Conservation (phyloP, 495 filamentous ascomycete genomes). For the Lasiosphaeria ovina region DNA sequence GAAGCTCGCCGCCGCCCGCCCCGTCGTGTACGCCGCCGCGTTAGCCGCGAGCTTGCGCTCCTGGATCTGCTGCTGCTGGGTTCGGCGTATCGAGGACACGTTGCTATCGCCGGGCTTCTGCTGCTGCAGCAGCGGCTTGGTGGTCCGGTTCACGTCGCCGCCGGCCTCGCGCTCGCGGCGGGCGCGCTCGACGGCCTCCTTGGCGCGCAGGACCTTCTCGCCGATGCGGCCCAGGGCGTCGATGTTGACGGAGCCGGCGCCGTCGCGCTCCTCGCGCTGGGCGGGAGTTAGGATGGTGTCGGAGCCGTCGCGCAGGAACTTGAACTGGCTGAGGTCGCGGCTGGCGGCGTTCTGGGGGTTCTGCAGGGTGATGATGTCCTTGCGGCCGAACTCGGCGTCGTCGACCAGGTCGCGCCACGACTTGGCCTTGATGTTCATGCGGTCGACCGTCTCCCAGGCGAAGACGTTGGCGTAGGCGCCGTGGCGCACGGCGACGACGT, state of each 20-base stretch:
- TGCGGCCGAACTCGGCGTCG: constrained; percentile 81
- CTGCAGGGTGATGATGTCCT: constrained; percentile 94
- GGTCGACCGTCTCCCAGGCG: constrained; percentile 89
- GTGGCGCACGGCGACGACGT: constrained; percentile 85
- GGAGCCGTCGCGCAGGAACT: constrained; percentile 82
- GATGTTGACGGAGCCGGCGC: constrained; percentile 67
- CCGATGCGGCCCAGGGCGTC: constrained; percentile 72
- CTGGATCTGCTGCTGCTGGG: constrained; percentile 39
- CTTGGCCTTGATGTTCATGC: constrained; percentile 96
- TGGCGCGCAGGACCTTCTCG: constrained; percentile 88
- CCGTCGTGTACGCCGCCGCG: constrained; percentile 85
- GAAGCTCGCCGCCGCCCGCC: constrained; percentile 87
- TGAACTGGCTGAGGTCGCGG: constrained; percentile 83
- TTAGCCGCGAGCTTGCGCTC: constrained; percentile 67
- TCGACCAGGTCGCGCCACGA: constrained; percentile 91
- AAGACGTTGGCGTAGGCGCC: constrained; percentile 86
- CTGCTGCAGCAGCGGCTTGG: constrained; percentile 18
- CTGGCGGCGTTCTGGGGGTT: constrained; percentile 89
- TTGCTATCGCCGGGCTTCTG: background rate
- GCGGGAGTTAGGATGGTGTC: constrained; percentile 58
- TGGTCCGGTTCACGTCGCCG: constrained; percentile 48
- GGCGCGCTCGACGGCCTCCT: constrained; percentile 82
- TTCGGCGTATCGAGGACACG: too few species aligned
- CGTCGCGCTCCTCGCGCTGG: constrained; percentile 51
- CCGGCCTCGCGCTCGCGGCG: constrained; percentile 53